Evolutionary conservation across 225 moss, liverwort and hornwort species (phyloP), one percentile per base, ranked within the genome.

Genomic region (Climacium dendroides): DNA sequence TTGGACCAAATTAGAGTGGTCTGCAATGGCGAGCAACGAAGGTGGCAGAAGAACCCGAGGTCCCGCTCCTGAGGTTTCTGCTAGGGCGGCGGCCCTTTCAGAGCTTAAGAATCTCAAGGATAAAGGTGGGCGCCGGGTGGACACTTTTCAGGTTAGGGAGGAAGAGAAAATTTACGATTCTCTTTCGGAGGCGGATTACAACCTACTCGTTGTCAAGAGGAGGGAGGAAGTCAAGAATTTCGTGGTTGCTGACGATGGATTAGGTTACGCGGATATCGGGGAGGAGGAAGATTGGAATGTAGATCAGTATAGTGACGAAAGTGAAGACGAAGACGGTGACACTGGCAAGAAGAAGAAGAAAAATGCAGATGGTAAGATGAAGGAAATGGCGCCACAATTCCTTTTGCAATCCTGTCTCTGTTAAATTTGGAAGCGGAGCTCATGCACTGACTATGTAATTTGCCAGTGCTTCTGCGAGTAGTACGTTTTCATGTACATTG

Each of bases 231-330:
- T 96, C 10, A 96, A 93, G 75, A 94, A 94, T 85, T 99, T 99
- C 78, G 99, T 99, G 43, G 96, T 99, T 47, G 99, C 96, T 34
- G 99, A 99, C 81, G 99, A 97, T 71, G 99, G 97, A 52, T 82
- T 99, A 54, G 99, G 99, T 66, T 99, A 99, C 34, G 92, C 96
- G 64, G 99, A 95, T 82, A 52, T 93, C 29, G 97, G 93, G 58
- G 96, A 95, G 74, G 95, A 96, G 74, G 97, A 96, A 64, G 97
- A 96, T 74, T 98, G 96, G 96, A 95, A 97, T 85, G 93, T 93
- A 58, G 95, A 95, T 88, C 90, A 88, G 70, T 93, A 92, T 25
- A 90, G 90, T 48, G 95, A 89, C 65, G 95, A 92, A 69, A 95
- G 95, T 54, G 93, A 90, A 39, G 94, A 91, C 20, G 92, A 94